A percentile compares a stretch with the other conserved stretches of the same genome.
phyloP scores from a whole-genome alignment of 306 rosid species.

The Rubus idaeus region DNA sequence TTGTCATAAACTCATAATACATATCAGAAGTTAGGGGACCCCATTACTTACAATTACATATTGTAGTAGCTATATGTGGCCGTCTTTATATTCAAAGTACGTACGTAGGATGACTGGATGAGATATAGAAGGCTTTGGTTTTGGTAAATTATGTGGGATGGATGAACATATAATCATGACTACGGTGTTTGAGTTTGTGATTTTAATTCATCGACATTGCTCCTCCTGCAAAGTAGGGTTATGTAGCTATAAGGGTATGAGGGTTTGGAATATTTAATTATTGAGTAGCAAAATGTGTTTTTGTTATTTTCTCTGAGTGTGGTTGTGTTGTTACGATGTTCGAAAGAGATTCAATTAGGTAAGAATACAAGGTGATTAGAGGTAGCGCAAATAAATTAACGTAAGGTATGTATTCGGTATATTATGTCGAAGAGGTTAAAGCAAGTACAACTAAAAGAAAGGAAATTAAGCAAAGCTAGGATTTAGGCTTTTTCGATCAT shows the following conservation, averaged over 20 bases:
- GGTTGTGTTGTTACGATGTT: background rate
- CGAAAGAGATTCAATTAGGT: background rate
- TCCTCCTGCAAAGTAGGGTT: background rate
- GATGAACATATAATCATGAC: slow-evolving; percentile 28
- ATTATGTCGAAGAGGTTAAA: background rate
- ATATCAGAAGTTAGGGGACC: no score
- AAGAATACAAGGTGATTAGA: background rate
- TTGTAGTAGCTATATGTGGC: background rate
- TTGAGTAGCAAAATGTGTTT: background rate
- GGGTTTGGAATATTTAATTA: background rate
- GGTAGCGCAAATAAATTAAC: background rate
- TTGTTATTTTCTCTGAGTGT: no score
- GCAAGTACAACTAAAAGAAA: background rate
- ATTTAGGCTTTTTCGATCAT: background rate
- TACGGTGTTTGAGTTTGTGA: background rate
- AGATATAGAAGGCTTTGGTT: slow-evolving; percentile 15
- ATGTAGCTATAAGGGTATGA: background rate
- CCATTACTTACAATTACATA: background rate
- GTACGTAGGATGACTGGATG: no score
- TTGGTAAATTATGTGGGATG: slow-evolving; percentile 16
- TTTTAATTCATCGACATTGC: background rate
- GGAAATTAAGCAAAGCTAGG: background rate
- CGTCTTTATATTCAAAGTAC: no score
- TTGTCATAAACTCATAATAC: no score
- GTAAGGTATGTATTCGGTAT: background rate